These are phyloP conservation scores for Teratosphaeriaceae sp. DNA, from an alignment of 2,329 filamentous ascomycete species.

Conservation along the genomic window DNA sequence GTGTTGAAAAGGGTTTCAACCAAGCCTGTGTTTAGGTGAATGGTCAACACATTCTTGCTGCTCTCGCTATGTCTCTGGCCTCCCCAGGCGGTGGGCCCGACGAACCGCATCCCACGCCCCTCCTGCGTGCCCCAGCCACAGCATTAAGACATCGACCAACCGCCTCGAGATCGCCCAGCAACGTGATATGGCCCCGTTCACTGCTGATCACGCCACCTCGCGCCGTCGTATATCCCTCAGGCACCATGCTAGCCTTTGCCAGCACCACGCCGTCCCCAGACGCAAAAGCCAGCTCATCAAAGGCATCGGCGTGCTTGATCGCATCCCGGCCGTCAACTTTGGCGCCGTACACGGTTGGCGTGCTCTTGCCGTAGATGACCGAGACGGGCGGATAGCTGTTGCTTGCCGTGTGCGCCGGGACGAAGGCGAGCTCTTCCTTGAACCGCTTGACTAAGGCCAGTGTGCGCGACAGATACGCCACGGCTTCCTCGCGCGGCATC, in stretches of 20 bases:
- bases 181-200: conserved; percentile 78
- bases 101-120: conserved; percentile 62
- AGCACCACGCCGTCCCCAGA: conserved; percentile 86
- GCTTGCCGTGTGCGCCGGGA: conserved; percentile 49
- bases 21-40: too few relatives aligned
- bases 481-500: conserved; percentile 48
- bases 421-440: conserved; percentile 65
- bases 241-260: conserved; percentile 77
- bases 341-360: conserved; percentile 77
- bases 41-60: too few relatives aligned
- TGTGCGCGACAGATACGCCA: conserved; percentile 67
- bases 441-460: conserved; percentile 66
- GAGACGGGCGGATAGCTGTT: conserved; percentile 78
- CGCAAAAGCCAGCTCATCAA: conserved; percentile 80
- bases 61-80: too few relatives aligned
- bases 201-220: conserved; percentile 69
- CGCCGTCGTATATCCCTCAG: conserved; percentile 68
- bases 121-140: conserved; percentile 58
- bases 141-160: conserved; percentile 69
- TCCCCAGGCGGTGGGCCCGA: too few relatives aligned
- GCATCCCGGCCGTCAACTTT: conserved; percentile 65
- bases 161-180: conserved; percentile 77
- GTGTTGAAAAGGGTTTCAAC: too few relatives aligned
- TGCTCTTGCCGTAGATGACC: conserved; percentile 79
- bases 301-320: conserved; percentile 70